Base-by-base conservation (phyloP, 2,329 filamentous ascomycete genomes). In the Ceratocystis colombiana region DNA sequence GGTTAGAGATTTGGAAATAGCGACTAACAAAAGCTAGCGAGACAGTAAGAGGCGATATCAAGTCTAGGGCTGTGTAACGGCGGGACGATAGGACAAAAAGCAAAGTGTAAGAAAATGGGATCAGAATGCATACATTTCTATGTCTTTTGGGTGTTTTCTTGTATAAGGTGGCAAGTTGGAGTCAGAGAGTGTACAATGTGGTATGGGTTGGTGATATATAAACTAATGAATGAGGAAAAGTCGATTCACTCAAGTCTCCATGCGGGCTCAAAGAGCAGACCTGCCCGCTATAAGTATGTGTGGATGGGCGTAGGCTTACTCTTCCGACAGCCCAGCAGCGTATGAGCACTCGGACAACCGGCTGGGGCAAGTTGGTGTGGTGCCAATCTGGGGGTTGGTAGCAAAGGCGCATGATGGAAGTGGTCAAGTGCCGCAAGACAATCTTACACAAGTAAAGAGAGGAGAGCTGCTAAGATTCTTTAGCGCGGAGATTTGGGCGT, bases 311-410 rank as follows among this genome's bases (percentile, higher is more conserved):
- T 28, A 59, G 55, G 55, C 55, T 59, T 59, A 59, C 28, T 59
- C 3, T 59, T 33, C 55, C 55, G 28, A 20, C n/a, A 20, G 28
- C 17, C 55, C 15, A 59, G n/a, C 28, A 37, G 30, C 53, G 15
- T 33, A 20, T 30, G 55, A 15, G 5, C 17, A 30, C 55, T 59
- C 55, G 55, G 55, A n/a, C 55, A 59, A 37, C 28, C 55, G 55
- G 55, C 55, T 59, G 55, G 20, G 55, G 55, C 55, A 59, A 59
- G 55, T 59, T 57, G 10, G 22, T 7, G 53, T 30, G 53, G 53
- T 57, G 53, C 53, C 53, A 57, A 57, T 57, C n/a, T 57, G 53
- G 53, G 30, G 53, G 53, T 33, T 57, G 53, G 53, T 37, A 30
- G 28, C 55, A 8, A 8, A 25, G 55, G 28, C 28, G n/a, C 25